Evolutionary conservation across 306 rosid genomes (phyloP).

Genomic region (Casuarina cunninghamiana): DNA sequence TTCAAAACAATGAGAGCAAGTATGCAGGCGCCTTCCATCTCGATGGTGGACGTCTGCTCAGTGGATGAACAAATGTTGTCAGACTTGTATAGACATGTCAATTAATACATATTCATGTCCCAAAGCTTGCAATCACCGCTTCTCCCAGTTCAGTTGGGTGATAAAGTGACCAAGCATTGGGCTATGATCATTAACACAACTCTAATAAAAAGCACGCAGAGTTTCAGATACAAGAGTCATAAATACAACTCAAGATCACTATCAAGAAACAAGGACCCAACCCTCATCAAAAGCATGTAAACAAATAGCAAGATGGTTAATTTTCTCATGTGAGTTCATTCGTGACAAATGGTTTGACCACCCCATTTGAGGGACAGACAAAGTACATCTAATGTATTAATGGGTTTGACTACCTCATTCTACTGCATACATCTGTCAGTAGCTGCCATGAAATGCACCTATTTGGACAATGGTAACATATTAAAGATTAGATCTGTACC

Average conservation of each 20-base stretch:
- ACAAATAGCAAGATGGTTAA: too few species aligned
- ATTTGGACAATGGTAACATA: too few species aligned
- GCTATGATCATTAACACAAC: not conserved
- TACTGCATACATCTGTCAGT: too few species aligned
- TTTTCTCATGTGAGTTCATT: not conserved
- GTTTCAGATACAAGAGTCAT: not conserved
- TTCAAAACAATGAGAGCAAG: not conserved
- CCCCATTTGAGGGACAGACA: too few species aligned
- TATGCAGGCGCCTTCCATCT: not conserved
- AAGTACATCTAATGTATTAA: too few species aligned
- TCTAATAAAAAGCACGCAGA: not conserved
- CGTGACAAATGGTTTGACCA: too few species aligned
- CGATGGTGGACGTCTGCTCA: not conserved
- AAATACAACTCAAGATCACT: not conserved
- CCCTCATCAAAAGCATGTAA: not conserved
- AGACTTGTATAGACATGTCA: not conserved
- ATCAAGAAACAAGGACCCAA: not conserved
- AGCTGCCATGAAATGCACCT: too few species aligned
- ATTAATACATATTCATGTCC: not conserved
- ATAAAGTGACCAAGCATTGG: constrained; percentile 53
- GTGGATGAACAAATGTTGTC: not conserved
- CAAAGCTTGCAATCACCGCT: constrained; percentile 53
- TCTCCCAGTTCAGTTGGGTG: constrained; percentile 54
- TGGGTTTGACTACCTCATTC: too few species aligned
- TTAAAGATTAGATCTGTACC: too few species aligned